Evolutionary conservation across 1,139 yeast genomes (phyloP).

Genomic region (Sugiyamaella novakii): DNA sequence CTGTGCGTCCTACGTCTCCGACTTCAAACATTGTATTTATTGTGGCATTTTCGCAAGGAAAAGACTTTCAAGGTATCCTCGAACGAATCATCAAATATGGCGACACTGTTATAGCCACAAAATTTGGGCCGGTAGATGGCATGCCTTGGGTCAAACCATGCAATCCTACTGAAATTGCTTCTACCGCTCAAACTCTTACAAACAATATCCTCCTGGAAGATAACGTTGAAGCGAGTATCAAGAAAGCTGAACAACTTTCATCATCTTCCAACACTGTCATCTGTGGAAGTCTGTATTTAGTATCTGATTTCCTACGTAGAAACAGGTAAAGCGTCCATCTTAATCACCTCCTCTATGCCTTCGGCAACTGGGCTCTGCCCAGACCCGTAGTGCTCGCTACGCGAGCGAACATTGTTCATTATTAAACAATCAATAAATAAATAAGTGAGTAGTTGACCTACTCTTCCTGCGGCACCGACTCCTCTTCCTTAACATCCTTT

Average conservation of each 20-base stretch:
- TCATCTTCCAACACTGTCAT: constrained; percentile 47
- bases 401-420: not conserved
- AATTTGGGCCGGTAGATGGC: constrained; percentile 70
- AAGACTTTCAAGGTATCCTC: constrained; percentile 57
- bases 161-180: constrained; percentile 46
- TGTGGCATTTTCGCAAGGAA: constrained; percentile 76
- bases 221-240: constrained; percentile 9
- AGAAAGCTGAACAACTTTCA: not conserved
- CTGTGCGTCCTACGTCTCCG: constrained; percentile 32
- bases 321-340: not conserved
- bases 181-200: constrained; percentile 26
- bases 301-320: constrained; percentile 62
- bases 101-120: constrained; percentile 64
- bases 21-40: constrained; percentile 53
- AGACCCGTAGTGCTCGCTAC: constrained; percentile 5
- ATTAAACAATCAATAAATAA: not conserved
- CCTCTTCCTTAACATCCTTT: constrained; percentile 8
- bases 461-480: not conserved
- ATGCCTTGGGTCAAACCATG: constrained; percentile 88
- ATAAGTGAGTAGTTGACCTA: not conserved
- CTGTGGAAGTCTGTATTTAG: constrained; percentile 79
- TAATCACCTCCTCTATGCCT: not conserved
- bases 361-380: constrained; percentile 12
- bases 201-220: constrained; percentile 4
- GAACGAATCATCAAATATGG: constrained; percentile 50